These are phyloP conservation scores for Massarina eburnea DNA, from an alignment of 2,329 filamentous ascomycete species.

Conservation along the genomic window DNA sequence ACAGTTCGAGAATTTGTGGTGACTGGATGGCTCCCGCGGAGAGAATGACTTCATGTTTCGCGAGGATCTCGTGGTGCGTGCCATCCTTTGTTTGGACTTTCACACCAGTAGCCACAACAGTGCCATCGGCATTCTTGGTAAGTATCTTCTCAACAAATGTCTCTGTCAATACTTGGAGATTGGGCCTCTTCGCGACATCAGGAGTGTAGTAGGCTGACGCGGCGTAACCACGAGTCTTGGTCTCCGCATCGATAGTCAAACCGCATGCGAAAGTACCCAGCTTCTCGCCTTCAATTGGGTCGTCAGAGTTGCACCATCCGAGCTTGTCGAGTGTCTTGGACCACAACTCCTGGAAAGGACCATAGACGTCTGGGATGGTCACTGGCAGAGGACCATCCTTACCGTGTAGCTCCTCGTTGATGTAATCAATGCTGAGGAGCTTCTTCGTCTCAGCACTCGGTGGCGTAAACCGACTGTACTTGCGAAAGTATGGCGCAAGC, in stretches of 20 bases:
- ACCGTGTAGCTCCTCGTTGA: conserved; percentile 9
- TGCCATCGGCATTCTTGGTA: conserved; percentile 7
- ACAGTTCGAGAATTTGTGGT: conserved; percentile 38
- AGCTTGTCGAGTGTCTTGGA: conserved; percentile 12
- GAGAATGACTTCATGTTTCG: conserved; percentile 18
- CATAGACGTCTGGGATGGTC: conserved; percentile 20
- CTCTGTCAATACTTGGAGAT: conserved; percentile 58
- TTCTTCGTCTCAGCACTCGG: conserved; percentile 19
- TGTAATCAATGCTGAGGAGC: conserved; percentile 13
- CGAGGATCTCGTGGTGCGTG: conserved; percentile 8
- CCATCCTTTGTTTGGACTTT: conserved; percentile 39
- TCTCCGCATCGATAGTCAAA: conserved; percentile 11
- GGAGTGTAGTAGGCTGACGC: conserved; percentile 17
- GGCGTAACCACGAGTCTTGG: conserved; percentile 11
- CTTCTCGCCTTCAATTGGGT: conserved; percentile 45
- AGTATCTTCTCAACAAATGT: conserved; percentile 57
- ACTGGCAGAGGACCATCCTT: conserved; percentile 8
- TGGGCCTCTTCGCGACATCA: conserved; percentile 7
- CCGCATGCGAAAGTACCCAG: conserved; percentile 46
- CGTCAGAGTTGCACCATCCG: conserved; percentile 10
- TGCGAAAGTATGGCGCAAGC: conserved; percentile 26
- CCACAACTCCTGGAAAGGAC: conserved; percentile 14
- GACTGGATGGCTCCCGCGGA: conserved; percentile 27
- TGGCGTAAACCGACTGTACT: conserved; percentile 23
- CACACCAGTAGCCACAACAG: conserved; percentile 11